A percentile compares a stretch with the other conserved stretches of the same genome.
phyloP scores from a whole-genome alignment of 768 basidiomycete genomes.

The Psilocybe subaeruginosa region DNA sequence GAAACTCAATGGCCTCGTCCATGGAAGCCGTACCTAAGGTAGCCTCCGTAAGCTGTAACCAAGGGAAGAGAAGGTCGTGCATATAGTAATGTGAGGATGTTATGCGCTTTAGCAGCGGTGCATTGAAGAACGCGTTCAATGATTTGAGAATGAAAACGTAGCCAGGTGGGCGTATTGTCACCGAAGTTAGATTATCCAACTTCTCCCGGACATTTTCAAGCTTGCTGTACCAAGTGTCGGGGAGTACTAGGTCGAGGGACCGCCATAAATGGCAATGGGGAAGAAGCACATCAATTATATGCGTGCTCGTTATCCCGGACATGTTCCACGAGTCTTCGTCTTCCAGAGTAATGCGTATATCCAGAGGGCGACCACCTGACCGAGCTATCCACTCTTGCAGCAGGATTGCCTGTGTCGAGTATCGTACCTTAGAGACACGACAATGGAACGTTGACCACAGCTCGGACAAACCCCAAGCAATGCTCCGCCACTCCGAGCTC shows the following conservation, averaged over 20 bases:
- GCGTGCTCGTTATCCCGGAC: not conserved
- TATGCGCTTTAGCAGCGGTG: not conserved
- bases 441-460: conserved; percentile 10
- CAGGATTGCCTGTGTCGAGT: not conserved
- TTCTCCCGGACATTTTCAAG: not conserved
- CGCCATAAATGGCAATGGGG: conserved; percentile 5
- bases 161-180: conserved; percentile 3
- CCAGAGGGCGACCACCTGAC: not conserved
- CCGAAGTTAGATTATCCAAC: conserved; percentile 3
- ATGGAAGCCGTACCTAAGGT: not conserved
- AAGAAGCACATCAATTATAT: conserved; percentile 7
- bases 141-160: not conserved
- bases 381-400: conserved; percentile 6
- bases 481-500: conserved; percentile 4
- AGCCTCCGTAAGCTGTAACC: conserved; percentile 5
- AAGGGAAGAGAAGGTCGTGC: conserved; percentile 3
- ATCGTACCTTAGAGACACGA: not conserved
- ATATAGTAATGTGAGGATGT: conserved; percentile 5
- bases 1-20: conserved; percentile 12
- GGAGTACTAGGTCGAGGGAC: conserved; percentile 7
- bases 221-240: conserved; percentile 3
- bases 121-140: conserved; percentile 5
- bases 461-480: conserved; percentile 10
- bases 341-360: conserved; percentile 2
- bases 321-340: conserved; percentile 7